Percentiles rank a stretch among this genome's conserved stretches.
These are phyloP conservation scores for Barnettozyma populi DNA, from an alignment of 805 yeast genomes.

Conservation along the genomic window DNA sequence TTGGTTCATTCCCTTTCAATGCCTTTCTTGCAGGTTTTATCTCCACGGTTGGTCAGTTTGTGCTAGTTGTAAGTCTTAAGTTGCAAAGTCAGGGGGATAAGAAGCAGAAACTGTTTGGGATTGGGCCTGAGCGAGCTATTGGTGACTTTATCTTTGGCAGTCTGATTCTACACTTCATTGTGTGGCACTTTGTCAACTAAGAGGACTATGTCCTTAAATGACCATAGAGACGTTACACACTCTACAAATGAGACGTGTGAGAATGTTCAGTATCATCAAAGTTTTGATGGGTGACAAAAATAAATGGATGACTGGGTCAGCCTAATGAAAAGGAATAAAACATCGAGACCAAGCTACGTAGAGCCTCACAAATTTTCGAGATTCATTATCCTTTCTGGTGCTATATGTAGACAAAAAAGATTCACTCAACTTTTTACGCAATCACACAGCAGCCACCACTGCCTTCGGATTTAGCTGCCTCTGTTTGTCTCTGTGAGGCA, in stretches of 20 bases:
- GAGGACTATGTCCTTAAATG: not conserved
- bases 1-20: conserved; percentile 94
- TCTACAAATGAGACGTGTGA: not conserved
- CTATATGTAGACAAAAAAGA: not conserved
- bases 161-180: conserved; percentile 81
- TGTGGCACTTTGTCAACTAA: conserved; percentile 84
- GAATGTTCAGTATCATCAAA: not conserved
- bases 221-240: too few species aligned
- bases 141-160: conserved; percentile 89
- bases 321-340: not conserved
- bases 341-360: not conserved
- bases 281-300: not conserved
- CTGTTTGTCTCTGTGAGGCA: not conserved
- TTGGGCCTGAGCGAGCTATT: conserved; percentile 62
- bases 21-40: conserved; percentile 93
- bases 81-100: conserved; percentile 52
- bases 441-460: conserved; percentile 35
- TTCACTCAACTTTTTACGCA: conserved; percentile 6
- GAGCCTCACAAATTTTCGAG: not conserved
- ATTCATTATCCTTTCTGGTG: not conserved
- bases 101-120: not conserved
- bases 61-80: conserved; percentile 75
- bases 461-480: conserved; percentile 1
- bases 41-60: conserved; percentile 93
- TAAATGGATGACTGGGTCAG: not conserved